Percentiles rank a stretch among this genome's conserved stretches.
These are phyloP conservation scores for Sphaerulina vaccinii DNA, from an alignment of 2,329 filamentous ascomycete species.

Conservation along the genomic window DNA sequence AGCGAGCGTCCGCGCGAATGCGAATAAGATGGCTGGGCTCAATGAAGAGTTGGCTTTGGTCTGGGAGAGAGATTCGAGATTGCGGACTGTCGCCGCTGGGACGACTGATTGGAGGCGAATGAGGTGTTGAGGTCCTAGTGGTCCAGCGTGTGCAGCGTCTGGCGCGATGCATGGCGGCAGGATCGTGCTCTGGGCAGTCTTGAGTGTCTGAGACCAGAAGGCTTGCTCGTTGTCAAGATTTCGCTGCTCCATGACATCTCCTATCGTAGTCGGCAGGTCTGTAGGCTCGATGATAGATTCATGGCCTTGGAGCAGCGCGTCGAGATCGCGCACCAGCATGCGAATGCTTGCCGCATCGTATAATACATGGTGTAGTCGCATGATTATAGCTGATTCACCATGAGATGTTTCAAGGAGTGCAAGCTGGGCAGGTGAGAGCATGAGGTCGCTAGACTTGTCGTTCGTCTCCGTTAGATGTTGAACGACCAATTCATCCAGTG, in stretches of 20 bases:
- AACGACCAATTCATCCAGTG: background rate
- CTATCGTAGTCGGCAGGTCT: background rate
- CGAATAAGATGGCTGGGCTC: background rate
- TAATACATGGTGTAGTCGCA: background rate
- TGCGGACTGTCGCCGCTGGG: background rate
- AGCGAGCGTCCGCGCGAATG: background rate
- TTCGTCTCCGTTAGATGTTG: background rate
- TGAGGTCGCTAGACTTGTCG: background rate
- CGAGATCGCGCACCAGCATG: background rate
- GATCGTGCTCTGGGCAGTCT: background rate
- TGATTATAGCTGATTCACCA: background rate
- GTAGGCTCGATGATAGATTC: no score
- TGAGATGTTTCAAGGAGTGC: background rate
- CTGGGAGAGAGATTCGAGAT: background rate
- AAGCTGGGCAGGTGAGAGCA: background rate
- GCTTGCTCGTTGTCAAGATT: background rate
- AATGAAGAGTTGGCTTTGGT: background rate
- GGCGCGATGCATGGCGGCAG: background rate
- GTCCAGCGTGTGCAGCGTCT: background rate
- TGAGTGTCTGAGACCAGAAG: background rate
- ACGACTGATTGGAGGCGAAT: background rate
- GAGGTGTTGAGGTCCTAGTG: background rate
- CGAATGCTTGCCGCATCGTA: background rate
- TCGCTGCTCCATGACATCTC: background rate
- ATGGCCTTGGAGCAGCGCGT: background rate